Evolutionary conservation across 2,329 filamentous ascomycete species (phyloP).

Genomic region (Colletotrichum agaves): DNA sequence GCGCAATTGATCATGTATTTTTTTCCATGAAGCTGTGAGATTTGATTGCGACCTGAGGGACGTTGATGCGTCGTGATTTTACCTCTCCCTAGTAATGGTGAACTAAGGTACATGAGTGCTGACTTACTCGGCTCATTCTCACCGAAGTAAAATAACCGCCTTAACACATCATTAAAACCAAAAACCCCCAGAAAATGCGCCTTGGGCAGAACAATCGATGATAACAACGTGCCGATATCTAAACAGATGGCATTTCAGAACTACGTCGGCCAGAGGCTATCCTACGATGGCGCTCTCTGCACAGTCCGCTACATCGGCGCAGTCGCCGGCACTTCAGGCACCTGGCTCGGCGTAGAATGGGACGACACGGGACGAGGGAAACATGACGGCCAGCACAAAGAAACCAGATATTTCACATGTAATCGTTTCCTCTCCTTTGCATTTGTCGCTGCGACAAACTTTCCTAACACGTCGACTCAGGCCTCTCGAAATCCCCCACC

Average conservation of each 20-base stretch:
- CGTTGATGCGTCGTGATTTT: background rate
- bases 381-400: slow-evolving; percentile 86
- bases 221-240: background rate
- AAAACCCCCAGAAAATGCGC: slow-evolving; percentile 11
- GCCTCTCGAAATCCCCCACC: slow-evolving; percentile 71
- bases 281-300: slow-evolving; percentile 80
- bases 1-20: background rate
- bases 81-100: slow-evolving; percentile 30
- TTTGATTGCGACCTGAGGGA: background rate
- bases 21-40: background rate
- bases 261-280: slow-evolving; percentile 79
- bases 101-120: too few species aligned
- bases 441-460: slow-evolving; percentile 22
- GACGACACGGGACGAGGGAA: slow-evolving; percentile 88
- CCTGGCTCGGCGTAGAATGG: slow-evolving; percentile 97
- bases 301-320: slow-evolving; percentile 86
- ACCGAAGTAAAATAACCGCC: slow-evolving; percentile 1
- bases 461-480: slow-evolving; percentile 47
- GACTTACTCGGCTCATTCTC: slow-evolving; percentile 2
- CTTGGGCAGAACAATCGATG: background rate
- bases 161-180: background rate
- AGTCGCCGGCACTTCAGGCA: slow-evolving; percentile 79
- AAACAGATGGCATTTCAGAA: slow-evolving; percentile 51
- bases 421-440: slow-evolving; percentile 43
- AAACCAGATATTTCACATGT: slow-evolving; percentile 86